phyloP scores from a whole-genome alignment of 768 basidiomycete species.

The Phanerochaete sordida region DNA sequence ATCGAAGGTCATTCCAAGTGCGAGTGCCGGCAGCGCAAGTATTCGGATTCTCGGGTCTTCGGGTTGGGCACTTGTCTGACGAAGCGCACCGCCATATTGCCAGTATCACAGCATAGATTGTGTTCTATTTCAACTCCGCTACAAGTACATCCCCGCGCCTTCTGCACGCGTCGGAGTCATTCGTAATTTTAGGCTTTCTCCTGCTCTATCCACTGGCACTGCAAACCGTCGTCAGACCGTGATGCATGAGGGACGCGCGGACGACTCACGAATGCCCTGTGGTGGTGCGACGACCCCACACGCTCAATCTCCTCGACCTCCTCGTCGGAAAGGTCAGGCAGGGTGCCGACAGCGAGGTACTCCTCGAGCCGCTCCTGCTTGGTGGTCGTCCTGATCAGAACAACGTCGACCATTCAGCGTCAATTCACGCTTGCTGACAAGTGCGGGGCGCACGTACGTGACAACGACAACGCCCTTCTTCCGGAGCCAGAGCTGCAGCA shows the following conservation, averaged over 20 bases:
- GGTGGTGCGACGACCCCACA: slow-evolving; percentile 25
- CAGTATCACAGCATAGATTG: too few species aligned
- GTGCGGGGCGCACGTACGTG: slow-evolving; percentile 22
- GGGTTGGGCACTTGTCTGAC: too few species aligned
- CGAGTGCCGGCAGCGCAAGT: too few species aligned
- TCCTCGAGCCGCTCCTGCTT: slow-evolving; percentile 42
- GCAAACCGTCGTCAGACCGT: neutral
- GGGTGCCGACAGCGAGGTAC: slow-evolving; percentile 42
- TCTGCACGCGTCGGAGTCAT: too few species aligned
- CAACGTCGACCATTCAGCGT: too few species aligned
- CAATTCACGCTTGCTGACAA: neutral
- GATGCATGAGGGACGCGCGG: neutral
- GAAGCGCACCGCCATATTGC: too few species aligned
- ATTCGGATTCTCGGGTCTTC: too few species aligned
- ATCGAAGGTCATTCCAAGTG: too few species aligned
- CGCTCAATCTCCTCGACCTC: slow-evolving; percentile 26
- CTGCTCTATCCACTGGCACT: slow-evolving; percentile 4
- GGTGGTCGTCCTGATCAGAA: slow-evolving; percentile 31
- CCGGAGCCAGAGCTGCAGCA: slow-evolving; percentile 29
- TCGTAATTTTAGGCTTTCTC: too few species aligned
- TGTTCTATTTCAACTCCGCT: too few species aligned
- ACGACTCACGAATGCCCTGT: slow-evolving; percentile 25
- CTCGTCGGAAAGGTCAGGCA: slow-evolving; percentile 29
- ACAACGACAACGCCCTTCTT: slow-evolving; percentile 28
- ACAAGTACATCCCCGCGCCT: too few species aligned